These are phyloP conservation scores for Termitomyces sp. DNA, from an alignment of 768 basidiomycete species.

Conservation along the genomic window DNA sequence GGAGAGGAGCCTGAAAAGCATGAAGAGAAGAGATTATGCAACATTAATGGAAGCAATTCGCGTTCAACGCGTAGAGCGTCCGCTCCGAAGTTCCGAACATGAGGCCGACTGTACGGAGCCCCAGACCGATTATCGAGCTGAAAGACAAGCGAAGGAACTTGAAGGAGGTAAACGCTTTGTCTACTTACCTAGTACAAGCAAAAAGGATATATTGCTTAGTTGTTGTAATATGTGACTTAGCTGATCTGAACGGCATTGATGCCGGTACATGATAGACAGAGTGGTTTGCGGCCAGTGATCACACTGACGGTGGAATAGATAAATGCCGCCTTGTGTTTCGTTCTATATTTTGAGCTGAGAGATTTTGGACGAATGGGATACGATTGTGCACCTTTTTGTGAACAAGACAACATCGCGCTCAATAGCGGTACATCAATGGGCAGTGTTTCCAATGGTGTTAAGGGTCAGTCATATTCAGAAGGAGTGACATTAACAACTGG, in stretches of 20 bases:
- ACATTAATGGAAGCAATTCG: slow-evolving; percentile 8
- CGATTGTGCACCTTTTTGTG: background rate
- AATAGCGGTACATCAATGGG: too few species aligned
- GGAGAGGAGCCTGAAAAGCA: slow-evolving; percentile 1
- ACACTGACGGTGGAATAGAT: background rate
- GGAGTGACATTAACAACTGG: background rate
- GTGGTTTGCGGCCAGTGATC: background rate
- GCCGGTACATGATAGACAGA: background rate
- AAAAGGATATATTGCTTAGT: slow-evolving; percentile 8
- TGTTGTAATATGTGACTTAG: background rate
- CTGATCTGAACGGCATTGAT: background rate
- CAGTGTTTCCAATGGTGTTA: background rate
- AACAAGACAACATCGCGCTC: background rate
- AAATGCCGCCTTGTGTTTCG: background rate
- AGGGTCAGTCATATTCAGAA: background rate
- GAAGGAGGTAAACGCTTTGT: background rate
- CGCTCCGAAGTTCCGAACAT: slow-evolving; percentile 6
- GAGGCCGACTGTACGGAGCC: slow-evolving; percentile 2
- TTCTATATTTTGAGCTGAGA: background rate
- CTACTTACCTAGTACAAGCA: background rate
- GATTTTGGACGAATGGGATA: background rate
- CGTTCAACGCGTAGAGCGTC: background rate
- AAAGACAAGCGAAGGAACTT: background rate
- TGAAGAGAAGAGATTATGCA: slow-evolving; percentile 2
- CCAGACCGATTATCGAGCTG: background rate